Conservation (phyloP, 306 rosid species). For the Sechiopsis laciniata region DNA sequence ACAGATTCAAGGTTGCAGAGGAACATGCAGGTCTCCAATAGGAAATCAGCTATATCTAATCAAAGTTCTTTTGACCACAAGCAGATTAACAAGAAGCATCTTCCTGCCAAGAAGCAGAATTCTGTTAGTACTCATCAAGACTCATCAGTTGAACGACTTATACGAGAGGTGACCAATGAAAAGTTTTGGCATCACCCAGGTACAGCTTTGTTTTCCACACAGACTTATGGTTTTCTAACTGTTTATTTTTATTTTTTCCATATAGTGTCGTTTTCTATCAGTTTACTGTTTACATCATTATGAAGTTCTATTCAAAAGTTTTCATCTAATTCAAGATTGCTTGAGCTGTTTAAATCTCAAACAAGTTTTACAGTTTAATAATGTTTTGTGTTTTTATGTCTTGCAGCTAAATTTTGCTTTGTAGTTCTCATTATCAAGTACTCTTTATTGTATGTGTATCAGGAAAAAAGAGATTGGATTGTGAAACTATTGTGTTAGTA, state of each 20-base stretch:
- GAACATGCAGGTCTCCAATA: constrained; percentile 45
- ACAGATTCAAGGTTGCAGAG: constrained; percentile 61
- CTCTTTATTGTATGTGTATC: constrained; percentile 27
- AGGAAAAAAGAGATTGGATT: constrained; percentile 21
- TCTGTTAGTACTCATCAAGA: constrained; percentile 58
- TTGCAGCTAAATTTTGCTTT: constrained; percentile 8
- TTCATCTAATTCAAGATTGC: background rate
- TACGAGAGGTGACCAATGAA: constrained; percentile 92
- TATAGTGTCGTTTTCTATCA: background rate
- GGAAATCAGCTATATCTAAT: constrained; percentile 50
- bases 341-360: background rate
- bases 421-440: constrained; percentile 11
- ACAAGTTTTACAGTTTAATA: background rate
- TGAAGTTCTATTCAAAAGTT: constrained; percentile 10
- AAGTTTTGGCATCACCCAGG: constrained; percentile 99
- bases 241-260: background rate
- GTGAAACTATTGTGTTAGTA: background rate
- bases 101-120: constrained; percentile 68
- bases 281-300: background rate
- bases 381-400: background rate
- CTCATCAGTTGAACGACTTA: constrained; percentile 90
- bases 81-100: constrained; percentile 59
- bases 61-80: constrained; percentile 61
- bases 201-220: constrained; percentile 27
- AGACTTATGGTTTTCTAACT: constrained; percentile 2